These are phyloP conservation scores for Sordariomycetes sp. DNA, from an alignment of 2,329 filamentous ascomycete genomes.

Conservation along the genomic window DNA sequence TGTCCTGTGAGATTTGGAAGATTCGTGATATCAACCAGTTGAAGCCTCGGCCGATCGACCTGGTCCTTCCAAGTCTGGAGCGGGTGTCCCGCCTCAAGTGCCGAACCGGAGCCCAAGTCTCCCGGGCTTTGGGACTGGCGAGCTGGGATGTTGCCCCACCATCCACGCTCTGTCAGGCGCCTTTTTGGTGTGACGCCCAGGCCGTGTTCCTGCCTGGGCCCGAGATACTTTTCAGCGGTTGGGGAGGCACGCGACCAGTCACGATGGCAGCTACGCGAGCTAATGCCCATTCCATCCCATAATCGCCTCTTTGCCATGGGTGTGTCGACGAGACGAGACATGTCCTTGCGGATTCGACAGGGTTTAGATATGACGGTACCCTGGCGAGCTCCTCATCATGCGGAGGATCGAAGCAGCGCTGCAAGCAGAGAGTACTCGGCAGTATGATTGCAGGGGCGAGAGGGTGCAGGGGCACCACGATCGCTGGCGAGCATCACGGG, in stretches of 20 bases:
- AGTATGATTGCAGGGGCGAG: too few species aligned
- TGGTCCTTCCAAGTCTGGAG: neutral
- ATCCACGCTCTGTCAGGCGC: neutral
- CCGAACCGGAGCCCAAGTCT: neutral
- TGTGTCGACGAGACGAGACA: neutral
- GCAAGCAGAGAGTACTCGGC: too few species aligned
- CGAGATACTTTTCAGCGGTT: neutral
- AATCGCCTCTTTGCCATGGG: neutral
- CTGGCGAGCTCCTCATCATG: too few species aligned
- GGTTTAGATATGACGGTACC: too few species aligned
- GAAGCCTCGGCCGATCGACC: neutral
- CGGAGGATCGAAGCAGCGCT: too few species aligned
- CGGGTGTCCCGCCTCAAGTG: neutral
- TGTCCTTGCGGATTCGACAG: too few species aligned
- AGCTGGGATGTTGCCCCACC: neutral
- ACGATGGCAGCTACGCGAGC: neutral
- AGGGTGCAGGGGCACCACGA: too few species aligned
- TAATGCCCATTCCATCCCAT: neutral
- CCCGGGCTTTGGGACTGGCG: neutral
- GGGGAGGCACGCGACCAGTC: neutral
- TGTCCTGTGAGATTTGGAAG: too few species aligned
- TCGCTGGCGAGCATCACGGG: too few species aligned
- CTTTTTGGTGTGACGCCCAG: neutral
- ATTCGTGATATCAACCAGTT: too few species aligned
- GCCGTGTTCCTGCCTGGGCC: neutral